Evolutionary conservation across 306 rosid species (phyloP), one percentile per base, ranked within the genome.

Genomic region (Senna tora): DNA sequence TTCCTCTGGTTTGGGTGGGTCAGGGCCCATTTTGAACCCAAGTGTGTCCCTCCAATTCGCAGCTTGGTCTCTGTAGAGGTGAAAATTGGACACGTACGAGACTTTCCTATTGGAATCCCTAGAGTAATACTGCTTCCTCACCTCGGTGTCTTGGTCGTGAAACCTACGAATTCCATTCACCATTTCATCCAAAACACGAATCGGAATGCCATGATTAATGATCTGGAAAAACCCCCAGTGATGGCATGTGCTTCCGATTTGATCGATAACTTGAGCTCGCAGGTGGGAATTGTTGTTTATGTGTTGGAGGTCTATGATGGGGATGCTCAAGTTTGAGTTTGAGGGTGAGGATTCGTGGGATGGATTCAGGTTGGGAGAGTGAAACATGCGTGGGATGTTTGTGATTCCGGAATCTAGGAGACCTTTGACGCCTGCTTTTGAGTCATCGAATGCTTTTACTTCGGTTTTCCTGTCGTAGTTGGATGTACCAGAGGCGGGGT

Each of bases 21-120:
- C 25, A 57, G 89, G 89, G 51, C 78, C 72, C 42, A 25, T 25
- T 25, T 25, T 25, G 30, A 25, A 28, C 55, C 14, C 25, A 11
- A 89, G 9, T 0, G 90, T 75, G 41, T 87, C 91, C 70, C 91
- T 84, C 91, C 88, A 84, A 22, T 84, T 81, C 4, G 91, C 80
- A 2, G 67, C 50, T n/a, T 8, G 5, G 4, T 84, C 79, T 50
- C 20, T 20, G 33, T 69, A 73, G 17, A 84, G 67, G 72, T 84
- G 82, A 11, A 69, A 77, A 34, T 86, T 86, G 47, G 67, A 62
- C n/a, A 58, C 58, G 71, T 74, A 86, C 47, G 73, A 51, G 0
- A 83, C 77, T 17, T 14, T 21, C 19, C 36, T 62, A 19, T 9
- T 36, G 3, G 6, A 17, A 8, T 80, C 80, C 1, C 70, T 25